Base-by-base conservation (phyloP, 352 stramenopile genomes). In the Pythium guiyangense region DNA sequence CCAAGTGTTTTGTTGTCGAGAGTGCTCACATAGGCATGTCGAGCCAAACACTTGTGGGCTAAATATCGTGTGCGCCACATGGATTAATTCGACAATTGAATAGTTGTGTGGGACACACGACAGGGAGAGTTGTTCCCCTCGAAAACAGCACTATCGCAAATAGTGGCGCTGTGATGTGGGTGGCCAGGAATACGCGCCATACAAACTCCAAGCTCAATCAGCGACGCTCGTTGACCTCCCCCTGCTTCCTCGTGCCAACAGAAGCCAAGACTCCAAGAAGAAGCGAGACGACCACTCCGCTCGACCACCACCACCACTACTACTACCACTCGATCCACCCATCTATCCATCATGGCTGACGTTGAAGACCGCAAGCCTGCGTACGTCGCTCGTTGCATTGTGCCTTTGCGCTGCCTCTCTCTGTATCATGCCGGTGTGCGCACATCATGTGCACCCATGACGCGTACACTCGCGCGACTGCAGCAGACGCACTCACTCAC, bases 171-270 rank as follows among this genome's bases (percentile, higher is more conserved):
- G 14, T 50, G 20, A n/a, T 39, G 48, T 55, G 42, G 42, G 42
- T 47, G 42, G 42, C 42, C 42, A 47, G 18, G 42, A 47, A 20
- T 4, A 14, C 42, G 17, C 2, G 1, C 42, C 59, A 87, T 91
- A 91, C 81, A 89, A 88, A 88, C 27, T 55, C 44, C 69, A 91
- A 91, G 81, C 83, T 20, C 58, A 64, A 54, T 45, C 44, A 4
- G 35, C 4, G 31, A 37, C 31, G 31, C 5, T 37, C 31, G 31
- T 37, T 37, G 31, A 37, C 31, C 31, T 37, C 31, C 31, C 31
- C 31, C 31, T 37, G 31, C 31, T 10, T 34, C 29, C 29, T 12
- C 31, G 10, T 12, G 31, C 31, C 31, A 37, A 12, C 49, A 63
- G 52, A 72, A 42, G 69, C 51, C 48, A 57, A 67, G 59, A 63